These are phyloP conservation scores for Exserohilum turcica DNA, from an alignment of 2,329 filamentous ascomycete species.

Conservation along the genomic window DNA sequence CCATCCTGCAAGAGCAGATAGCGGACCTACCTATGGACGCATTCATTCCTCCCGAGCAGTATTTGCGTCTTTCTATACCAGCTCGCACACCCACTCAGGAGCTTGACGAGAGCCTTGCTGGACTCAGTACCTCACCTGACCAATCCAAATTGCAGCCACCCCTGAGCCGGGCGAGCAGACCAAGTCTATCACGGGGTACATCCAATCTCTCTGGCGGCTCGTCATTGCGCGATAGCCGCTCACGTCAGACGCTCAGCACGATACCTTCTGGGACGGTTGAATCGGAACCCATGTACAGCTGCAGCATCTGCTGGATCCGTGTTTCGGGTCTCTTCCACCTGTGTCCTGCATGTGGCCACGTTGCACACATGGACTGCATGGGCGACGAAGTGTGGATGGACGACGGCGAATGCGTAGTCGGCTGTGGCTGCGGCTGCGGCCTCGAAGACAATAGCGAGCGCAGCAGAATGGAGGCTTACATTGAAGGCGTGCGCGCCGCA, in stretches of 20 bases:
- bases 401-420: conserved; percentile 40
- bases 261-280: conserved; percentile 18
- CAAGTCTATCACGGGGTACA: conserved; percentile 34
- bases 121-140: conserved; percentile 22
- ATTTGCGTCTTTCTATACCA: conserved; percentile 40
- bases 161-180: conserved; percentile 16
- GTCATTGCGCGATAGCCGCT: conserved; percentile 18
- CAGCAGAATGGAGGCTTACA: conserved; percentile 35
- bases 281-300: conserved; percentile 36
- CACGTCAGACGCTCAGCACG: conserved; percentile 12
- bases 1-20: conserved; percentile 23
- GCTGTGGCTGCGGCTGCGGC: conserved; percentile 38
- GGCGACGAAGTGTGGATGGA: conserved; percentile 29
- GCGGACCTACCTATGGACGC: conserved; percentile 20
- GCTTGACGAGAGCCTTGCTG: conserved; percentile 24
- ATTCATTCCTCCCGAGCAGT: conserved; percentile 32
- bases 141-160: conserved; percentile 26
- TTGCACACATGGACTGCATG: conserved; percentile 47
- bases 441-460: conserved; percentile 34
- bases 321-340: conserved; percentile 44
- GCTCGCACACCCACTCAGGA: conserved; percentile 24
- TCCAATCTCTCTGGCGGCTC: conserved; percentile 37
- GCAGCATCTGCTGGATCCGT: conserved; percentile 48
- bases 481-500: conserved; percentile 35
- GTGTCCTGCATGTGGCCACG: conserved; percentile 44